These are phyloP conservation scores for Leccinum variicolor DNA, from an alignment of 768 basidiomycete genomes.

Conservation along the genomic window DNA sequence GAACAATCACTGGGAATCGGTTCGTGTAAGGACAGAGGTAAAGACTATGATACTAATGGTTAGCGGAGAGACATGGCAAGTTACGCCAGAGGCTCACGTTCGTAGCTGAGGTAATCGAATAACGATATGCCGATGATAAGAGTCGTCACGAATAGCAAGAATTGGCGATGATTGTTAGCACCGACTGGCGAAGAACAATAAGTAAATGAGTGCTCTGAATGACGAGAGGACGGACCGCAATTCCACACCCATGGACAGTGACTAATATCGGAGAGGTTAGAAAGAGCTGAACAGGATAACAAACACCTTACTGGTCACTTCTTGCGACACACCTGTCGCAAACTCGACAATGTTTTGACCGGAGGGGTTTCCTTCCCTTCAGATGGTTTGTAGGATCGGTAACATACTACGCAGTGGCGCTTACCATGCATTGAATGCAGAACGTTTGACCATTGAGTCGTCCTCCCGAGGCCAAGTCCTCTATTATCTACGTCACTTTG, in stretches of 20 bases:
- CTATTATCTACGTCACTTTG: constrained; percentile 62
- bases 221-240: constrained; percentile 59
- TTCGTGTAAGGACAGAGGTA: constrained; percentile 33
- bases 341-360: constrained; percentile 92
- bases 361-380: constrained; percentile 82
- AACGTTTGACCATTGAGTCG: constrained; percentile 94
- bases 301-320: constrained; percentile 79
- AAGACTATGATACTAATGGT: constrained; percentile 45
- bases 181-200: constrained; percentile 56
- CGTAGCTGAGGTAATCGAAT: constrained; percentile 83
- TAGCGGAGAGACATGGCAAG: neutral
- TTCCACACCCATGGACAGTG: constrained; percentile 99
- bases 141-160: constrained; percentile 85
- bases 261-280: constrained; percentile 38
- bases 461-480: constrained; percentile 85
- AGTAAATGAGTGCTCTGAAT: neutral
- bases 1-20: constrained; percentile 18
- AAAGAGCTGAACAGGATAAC: neutral
- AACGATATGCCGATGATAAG: constrained; percentile 76
- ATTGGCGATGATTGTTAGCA: constrained; percentile 91
- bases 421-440: constrained; percentile 92
- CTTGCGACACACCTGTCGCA: constrained; percentile 89
- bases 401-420: constrained; percentile 14
- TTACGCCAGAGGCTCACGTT: constrained; percentile 52
- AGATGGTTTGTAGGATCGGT: neutral